A percentile compares a stretch with the other conserved stretches of the same genome.
These are phyloP conservation scores for Abrus precatorius DNA, from an alignment of 306 rosid species.

Conservation along the genomic window DNA sequence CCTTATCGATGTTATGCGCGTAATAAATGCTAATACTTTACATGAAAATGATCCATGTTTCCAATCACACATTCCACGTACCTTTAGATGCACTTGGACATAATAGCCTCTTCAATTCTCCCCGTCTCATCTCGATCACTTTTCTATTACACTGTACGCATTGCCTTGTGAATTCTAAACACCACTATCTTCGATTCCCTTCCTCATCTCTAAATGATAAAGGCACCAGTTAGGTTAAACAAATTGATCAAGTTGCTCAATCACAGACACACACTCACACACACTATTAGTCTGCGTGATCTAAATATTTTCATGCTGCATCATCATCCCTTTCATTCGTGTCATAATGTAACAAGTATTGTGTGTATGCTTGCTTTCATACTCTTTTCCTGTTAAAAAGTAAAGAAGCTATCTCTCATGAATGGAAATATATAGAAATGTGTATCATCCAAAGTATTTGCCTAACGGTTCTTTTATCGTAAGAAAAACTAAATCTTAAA, in stretches of 20 bases:
- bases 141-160: neutral
- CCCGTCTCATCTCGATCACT: slow-evolving; percentile 43
- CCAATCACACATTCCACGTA: slow-evolving; percentile 15
- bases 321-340: slow-evolving; percentile 24
- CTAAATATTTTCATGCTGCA: neutral
- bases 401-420: slow-evolving; percentile 32
- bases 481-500: neutral
- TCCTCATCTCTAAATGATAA: neutral
- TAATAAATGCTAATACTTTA: slow-evolving; percentile 40
- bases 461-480: slow-evolving; percentile 26
- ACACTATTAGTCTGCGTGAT: neutral
- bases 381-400: slow-evolving; percentile 39
- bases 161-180: slow-evolving; percentile 30
- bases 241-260: neutral
- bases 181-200: neutral
- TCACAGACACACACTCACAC: neutral
- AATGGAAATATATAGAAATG: slow-evolving; percentile 2
- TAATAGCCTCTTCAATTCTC: slow-evolving; percentile 46
- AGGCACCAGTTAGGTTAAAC: slow-evolving; percentile 4
- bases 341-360: neutral
- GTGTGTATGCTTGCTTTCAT: neutral
- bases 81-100: slow-evolving; percentile 27
- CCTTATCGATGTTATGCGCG: neutral
- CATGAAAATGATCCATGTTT: slow-evolving; percentile 40
- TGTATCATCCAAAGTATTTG: slow-evolving; percentile 17